These are phyloP conservation scores for Phytophthora vignae DNA, from an alignment of 352 stramenopile species.

Conservation along the genomic window DNA sequence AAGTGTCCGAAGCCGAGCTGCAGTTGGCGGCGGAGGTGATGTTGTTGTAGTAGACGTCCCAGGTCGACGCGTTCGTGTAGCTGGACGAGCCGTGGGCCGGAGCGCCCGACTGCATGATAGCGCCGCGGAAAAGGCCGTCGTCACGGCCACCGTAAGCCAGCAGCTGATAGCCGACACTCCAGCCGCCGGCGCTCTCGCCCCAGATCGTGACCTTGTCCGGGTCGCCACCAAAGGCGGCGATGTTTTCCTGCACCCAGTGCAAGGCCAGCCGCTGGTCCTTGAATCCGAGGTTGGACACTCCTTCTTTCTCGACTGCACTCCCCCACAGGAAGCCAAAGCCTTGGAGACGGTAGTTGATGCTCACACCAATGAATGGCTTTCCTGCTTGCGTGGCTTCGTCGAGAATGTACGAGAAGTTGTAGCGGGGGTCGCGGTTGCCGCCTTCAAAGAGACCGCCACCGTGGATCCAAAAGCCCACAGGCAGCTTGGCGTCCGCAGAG, in stretches of 20 bases:
- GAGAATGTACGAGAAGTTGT: constrained; percentile 42
- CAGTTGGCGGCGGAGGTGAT: constrained; percentile 32
- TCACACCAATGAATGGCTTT: constrained; percentile 46
- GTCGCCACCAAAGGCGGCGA: constrained; percentile 28
- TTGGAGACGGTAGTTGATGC: constrained; percentile 50
- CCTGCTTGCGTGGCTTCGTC: constrained; percentile 31
- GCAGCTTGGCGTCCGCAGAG: constrained; percentile 18
- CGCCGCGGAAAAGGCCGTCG: constrained; percentile 30
- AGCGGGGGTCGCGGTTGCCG: constrained; percentile 37
- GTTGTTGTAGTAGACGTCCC: constrained; percentile 41
- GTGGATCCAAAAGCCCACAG: constrained; percentile 41
- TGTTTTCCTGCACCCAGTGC: constrained; percentile 47
- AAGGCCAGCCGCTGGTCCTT: constrained; percentile 83
- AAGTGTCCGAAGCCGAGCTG: constrained; percentile 19
- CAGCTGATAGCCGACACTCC: constrained; percentile 31
- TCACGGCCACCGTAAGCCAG: constrained; percentile 32
- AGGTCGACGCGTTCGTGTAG: constrained; percentile 24
- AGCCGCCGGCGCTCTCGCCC: constrained; percentile 59
- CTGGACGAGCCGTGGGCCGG: constrained; percentile 18
- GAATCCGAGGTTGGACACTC: constrained; percentile 81
- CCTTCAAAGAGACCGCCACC: constrained; percentile 34
- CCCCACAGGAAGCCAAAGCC: constrained; percentile 46
- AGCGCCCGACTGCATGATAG: constrained; percentile 35
- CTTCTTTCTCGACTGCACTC: constrained; percentile 40
- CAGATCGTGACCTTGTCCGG: constrained; percentile 32